These are phyloP conservation scores for Mangifera indica DNA, from an alignment of 345 rosid species.

Conservation along the genomic window DNA sequence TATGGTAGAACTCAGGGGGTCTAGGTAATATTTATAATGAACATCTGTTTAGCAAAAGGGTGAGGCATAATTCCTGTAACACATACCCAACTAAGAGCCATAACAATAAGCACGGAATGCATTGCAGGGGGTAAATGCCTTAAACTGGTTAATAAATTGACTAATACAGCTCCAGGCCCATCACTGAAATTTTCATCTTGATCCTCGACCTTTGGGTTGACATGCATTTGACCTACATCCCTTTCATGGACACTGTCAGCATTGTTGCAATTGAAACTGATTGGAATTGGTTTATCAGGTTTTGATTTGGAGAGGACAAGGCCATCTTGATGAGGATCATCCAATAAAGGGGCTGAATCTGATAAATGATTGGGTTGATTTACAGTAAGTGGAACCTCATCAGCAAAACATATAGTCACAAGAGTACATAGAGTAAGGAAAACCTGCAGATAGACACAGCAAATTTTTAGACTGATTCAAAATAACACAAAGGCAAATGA, in stretches of 20 bases:
- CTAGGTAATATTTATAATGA: not conserved
- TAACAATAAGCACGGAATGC: slow-evolving; percentile 88
- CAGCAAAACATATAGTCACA: slow-evolving; percentile 83
- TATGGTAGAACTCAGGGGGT: not conserved
- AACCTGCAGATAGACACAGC: slow-evolving; percentile 50
- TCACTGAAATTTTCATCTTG: slow-evolving; percentile 53
- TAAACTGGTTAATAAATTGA: slow-evolving; percentile 89
- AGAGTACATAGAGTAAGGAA: slow-evolving; percentile 78
- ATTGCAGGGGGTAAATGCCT: slow-evolving; percentile 92
- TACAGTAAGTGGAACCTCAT: slow-evolving; percentile 67
- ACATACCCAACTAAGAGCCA: slow-evolving; percentile 97
- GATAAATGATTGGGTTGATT: slow-evolving; percentile 40
- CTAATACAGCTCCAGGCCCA: slow-evolving; percentile 90
- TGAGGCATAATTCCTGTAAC: slow-evolving; percentile 7
- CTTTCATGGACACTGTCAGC: slow-evolving; percentile 37
- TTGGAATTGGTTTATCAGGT: slow-evolving; percentile 27
- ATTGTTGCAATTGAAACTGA: slow-evolving; percentile 35
- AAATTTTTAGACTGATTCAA: not conserved
- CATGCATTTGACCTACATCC: slow-evolving; percentile 34
- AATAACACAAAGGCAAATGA: not conserved
- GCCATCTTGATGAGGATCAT: slow-evolving; percentile 49
- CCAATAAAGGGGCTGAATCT: slow-evolving; percentile 86
- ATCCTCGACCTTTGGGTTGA: slow-evolving; percentile 37
- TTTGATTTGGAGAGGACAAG: slow-evolving; percentile 44
- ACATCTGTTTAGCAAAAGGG: not conserved